phyloP scores from a whole-genome alignment of 192 early-diverging fungal genomes.

The Linnemannia zychae region DNA sequence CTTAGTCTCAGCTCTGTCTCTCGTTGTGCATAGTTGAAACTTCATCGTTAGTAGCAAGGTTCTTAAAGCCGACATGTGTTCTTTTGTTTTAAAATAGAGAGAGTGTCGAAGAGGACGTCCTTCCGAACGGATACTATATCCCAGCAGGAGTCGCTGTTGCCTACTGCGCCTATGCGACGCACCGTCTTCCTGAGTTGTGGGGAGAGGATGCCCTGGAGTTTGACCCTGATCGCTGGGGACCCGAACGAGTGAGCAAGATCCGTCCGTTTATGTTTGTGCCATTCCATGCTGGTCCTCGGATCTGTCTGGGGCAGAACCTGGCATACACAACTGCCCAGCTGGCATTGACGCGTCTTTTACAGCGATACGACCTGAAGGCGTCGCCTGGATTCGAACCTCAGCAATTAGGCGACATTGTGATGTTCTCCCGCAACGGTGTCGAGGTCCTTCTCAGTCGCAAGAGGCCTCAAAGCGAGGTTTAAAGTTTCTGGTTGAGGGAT shows the following conservation, averaged over 20 bases:
- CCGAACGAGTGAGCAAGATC: conserved; percentile 44
- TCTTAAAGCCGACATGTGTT: conserved; percentile 21
- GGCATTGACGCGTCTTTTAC: conserved; percentile 46
- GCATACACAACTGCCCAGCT: conserved; percentile 55
- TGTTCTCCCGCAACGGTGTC: conserved; percentile 51
- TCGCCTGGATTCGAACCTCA: conserved; percentile 32
- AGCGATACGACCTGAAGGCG: conserved; percentile 36
- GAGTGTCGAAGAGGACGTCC: conserved; percentile 60
- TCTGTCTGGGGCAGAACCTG: conserved; percentile 68
- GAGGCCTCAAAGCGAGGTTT: conserved; percentile 8
- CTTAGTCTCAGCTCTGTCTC: neutral
- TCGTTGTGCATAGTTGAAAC: neutral
- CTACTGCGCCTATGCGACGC: conserved; percentile 44
- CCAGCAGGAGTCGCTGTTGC: conserved; percentile 53
- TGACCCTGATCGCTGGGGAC: conserved; percentile 68
- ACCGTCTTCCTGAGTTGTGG: conserved; percentile 59
- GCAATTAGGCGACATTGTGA: conserved; percentile 37
- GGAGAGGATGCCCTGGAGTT: conserved; percentile 71
- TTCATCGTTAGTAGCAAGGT: neutral
- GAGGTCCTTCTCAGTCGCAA: conserved; percentile 28
- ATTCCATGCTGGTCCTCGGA: conserved; percentile 65
- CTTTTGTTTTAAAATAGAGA: conserved; percentile 28
- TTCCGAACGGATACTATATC: conserved; percentile 64
- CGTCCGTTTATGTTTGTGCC: conserved; percentile 61
- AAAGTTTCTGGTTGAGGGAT: conserved; percentile 3